A percentile compares a stretch with the other conserved stretches of the same genome.
phyloP scores from a whole-genome alignment of 73 alveolate species.

The Urostyla sp. region DNA sequence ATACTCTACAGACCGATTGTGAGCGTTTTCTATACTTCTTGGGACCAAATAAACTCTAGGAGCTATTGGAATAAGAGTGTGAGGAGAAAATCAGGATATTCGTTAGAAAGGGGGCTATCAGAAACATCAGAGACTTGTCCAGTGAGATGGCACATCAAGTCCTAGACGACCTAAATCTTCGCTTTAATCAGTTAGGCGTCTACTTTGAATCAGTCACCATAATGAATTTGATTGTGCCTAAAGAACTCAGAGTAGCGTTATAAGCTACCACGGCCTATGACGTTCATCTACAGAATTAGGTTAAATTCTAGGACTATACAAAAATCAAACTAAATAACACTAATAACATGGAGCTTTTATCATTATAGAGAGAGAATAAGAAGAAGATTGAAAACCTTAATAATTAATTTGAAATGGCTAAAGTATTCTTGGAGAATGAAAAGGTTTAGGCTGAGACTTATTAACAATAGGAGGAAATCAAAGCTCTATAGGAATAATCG shows the following conservation, averaged over 20 bases:
- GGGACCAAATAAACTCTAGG: slow-evolving; percentile 71
- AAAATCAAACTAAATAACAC: slow-evolving; percentile 56
- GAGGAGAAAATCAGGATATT: slow-evolving; percentile 75
- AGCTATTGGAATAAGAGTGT: slow-evolving; percentile 64
- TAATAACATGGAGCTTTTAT: slow-evolving; percentile 46
- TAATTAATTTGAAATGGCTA: slow-evolving; percentile 34
- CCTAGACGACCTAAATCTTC: slow-evolving; percentile 62
- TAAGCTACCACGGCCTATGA: slow-evolving; percentile 69
- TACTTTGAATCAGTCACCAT: slow-evolving; percentile 62
- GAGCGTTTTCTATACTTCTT: slow-evolving; percentile 51
- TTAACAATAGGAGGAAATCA: slow-evolving; percentile 45
- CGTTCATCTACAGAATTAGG: slow-evolving; percentile 52
- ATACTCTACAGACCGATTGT: slow-evolving; percentile 46
- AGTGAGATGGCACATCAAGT: slow-evolving; percentile 59
- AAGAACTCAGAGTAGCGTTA: slow-evolving; percentile 54
- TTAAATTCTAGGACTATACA: slow-evolving; percentile 49
- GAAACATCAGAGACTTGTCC: slow-evolving; percentile 61
- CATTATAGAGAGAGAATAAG: slow-evolving; percentile 53
- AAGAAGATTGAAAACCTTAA: slow-evolving; percentile 57
- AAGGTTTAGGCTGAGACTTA: slow-evolving; percentile 58
- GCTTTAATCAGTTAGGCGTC: slow-evolving; percentile 68
- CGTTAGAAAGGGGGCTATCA: slow-evolving; percentile 49
- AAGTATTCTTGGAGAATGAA: slow-evolving; percentile 46
- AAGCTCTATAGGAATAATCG: slow-evolving; percentile 53
- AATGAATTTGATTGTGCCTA: slow-evolving; percentile 65